A percentile compares a stretch with the other conserved stretches of the same genome.
phyloP scores from a whole-genome alignment of 2,329 filamentous ascomycete genomes.

The Coniella vitis region DNA sequence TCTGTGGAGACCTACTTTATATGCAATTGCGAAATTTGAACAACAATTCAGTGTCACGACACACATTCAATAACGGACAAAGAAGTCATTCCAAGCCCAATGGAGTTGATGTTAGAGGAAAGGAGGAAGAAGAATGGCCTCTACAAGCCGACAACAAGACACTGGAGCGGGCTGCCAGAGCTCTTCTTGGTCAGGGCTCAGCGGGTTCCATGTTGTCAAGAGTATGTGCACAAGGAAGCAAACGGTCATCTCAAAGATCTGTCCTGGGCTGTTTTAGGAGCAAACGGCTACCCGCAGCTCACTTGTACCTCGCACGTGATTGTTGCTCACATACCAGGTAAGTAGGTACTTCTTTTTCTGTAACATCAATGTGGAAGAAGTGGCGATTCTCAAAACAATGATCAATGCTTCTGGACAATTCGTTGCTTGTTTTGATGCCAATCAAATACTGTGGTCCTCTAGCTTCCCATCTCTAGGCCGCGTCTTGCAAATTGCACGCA shows the following conservation, averaged over 20 bases:
- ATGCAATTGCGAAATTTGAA: constrained; percentile 19
- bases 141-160: constrained; percentile 9
- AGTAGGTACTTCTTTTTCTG: no score
- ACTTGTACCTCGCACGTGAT: constrained; percentile 33
- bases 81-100: constrained; percentile 2
- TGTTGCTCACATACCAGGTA: constrained; percentile 15
- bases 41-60: constrained; percentile 7
- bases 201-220: constrained; percentile 1
- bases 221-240: constrained; percentile 9
- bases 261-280: constrained; percentile 28
- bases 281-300: constrained; percentile 30
- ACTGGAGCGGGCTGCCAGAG: constrained; percentile 8
- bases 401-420: no score
- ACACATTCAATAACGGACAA: not conserved
- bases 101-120: not conserved
- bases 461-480: no score
- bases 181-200: no score
- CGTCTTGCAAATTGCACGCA: no score
- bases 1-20: constrained; percentile 21
- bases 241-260: constrained; percentile 27
- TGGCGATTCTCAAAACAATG: no score
- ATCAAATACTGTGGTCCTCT: no score
- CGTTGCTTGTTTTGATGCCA: no score
- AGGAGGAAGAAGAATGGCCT: constrained; percentile 9
- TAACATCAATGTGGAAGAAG: no score